Evolutionary conservation across 495 filamentous ascomycete genomes (phyloP).

Genomic region (Talaromyces trachyspermus): DNA sequence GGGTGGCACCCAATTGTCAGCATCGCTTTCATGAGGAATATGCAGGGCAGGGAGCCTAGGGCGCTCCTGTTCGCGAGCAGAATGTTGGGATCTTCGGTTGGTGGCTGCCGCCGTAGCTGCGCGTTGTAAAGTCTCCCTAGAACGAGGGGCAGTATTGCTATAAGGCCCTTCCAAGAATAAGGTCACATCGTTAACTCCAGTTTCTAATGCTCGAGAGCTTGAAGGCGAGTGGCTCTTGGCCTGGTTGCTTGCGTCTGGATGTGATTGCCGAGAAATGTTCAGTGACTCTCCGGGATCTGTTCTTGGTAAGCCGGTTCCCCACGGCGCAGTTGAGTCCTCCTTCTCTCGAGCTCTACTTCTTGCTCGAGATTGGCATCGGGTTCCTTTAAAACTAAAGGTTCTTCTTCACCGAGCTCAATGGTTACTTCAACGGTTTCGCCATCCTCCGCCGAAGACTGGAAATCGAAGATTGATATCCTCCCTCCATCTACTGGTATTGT

Average conservation of each 20-base stretch:
- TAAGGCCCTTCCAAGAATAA: slow-evolving; percentile 50
- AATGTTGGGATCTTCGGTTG: slow-evolving; percentile 54
- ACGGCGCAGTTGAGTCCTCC: slow-evolving; percentile 51
- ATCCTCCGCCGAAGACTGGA: slow-evolving; percentile 51
- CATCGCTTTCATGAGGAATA: slow-evolving; percentile 80
- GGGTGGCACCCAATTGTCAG: slow-evolving; percentile 92
- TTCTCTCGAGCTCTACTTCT: slow-evolving; percentile 74
- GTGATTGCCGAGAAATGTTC: slow-evolving; percentile 16
- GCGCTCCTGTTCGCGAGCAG: slow-evolving; percentile 47
- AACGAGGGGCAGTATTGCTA: slow-evolving; percentile 70
- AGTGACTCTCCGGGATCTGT: not conserved
- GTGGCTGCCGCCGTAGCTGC: slow-evolving; percentile 71
- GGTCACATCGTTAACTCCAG: slow-evolving; percentile 14
- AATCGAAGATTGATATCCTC: slow-evolving; percentile 70
- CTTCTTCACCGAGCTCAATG: slow-evolving; percentile 68
- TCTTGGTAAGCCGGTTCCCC: slow-evolving; percentile 16
- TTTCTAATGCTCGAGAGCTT: slow-evolving; percentile 3
- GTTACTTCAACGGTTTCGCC: slow-evolving; percentile 49
- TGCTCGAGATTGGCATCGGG: slow-evolving; percentile 69
- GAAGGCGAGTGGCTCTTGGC: not conserved
- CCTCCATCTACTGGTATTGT: slow-evolving; percentile 78
- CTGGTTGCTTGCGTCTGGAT: slow-evolving; percentile 8
- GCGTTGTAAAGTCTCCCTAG: slow-evolving; percentile 64
- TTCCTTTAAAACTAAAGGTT: slow-evolving; percentile 63
- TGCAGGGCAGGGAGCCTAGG: slow-evolving; percentile 39